A percentile compares a stretch with the other conserved stretches of the same genome.
phyloP scores from a whole-genome alignment of 2,329 filamentous ascomycete genomes.

The Colletotrichum gigasporum region DNA sequence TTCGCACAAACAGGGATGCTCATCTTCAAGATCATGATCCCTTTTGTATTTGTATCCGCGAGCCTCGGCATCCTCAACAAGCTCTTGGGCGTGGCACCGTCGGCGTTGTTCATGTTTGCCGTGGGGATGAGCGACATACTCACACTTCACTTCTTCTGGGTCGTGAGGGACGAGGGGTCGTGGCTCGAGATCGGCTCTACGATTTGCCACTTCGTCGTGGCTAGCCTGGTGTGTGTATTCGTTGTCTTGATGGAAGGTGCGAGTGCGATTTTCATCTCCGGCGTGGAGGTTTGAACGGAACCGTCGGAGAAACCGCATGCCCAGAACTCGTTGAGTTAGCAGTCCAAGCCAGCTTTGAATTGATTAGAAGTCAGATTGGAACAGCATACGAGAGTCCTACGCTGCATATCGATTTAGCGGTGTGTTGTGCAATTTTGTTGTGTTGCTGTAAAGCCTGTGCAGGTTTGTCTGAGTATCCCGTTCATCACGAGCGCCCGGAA shows the following conservation, averaged over 20 bases:
- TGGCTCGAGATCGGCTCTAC: slow-evolving; percentile 98
- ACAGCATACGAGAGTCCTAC: too few species aligned
- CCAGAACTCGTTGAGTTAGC: neutral
- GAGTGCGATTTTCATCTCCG: slow-evolving; percentile 83
- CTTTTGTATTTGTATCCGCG: slow-evolving; percentile 90
- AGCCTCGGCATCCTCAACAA: slow-evolving; percentile 94
- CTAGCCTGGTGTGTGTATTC: slow-evolving; percentile 88
- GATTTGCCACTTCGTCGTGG: slow-evolving; percentile 95
- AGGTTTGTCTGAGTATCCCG: too few species aligned
- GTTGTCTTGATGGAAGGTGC: slow-evolving; percentile 87
- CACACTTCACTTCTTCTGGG: slow-evolving; percentile 97
- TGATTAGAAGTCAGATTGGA: too few species aligned
- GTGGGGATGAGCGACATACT: slow-evolving; percentile 92
- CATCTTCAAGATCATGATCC: slow-evolving; percentile 89
- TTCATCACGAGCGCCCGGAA: too few species aligned
- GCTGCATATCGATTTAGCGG: too few species aligned
- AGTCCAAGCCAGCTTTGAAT: too few species aligned
- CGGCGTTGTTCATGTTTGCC: slow-evolving; percentile 91
- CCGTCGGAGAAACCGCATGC: neutral
- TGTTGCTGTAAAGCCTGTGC: too few species aligned
- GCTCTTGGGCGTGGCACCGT: slow-evolving; percentile 83
- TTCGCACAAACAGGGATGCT: slow-evolving; percentile 90
- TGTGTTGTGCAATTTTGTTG: too few species aligned
- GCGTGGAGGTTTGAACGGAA: slow-evolving; percentile 72
- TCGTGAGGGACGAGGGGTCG: slow-evolving; percentile 93